phyloP scores from a whole-genome alignment of 2,329 filamentous ascomycete species.

The Phyllosticta paracitricarpa region DNA sequence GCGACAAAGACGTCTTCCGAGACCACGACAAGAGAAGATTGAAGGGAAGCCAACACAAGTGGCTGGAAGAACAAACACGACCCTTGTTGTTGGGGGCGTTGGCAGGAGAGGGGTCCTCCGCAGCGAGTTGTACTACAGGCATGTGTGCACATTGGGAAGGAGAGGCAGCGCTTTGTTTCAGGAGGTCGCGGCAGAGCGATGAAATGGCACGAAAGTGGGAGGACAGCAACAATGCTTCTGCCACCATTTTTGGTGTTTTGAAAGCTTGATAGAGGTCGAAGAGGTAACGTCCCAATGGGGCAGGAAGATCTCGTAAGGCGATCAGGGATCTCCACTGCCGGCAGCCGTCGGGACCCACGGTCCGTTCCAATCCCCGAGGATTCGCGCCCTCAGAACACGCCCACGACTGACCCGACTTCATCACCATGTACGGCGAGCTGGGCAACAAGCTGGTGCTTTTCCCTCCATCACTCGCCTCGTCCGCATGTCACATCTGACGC shows the following conservation, averaged over 20 bases:
- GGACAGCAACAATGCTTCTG: neutral
- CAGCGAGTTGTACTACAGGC: neutral
- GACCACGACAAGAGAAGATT: neutral
- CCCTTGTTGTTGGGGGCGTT: neutral
- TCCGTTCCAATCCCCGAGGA: neutral
- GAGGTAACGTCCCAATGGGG: neutral
- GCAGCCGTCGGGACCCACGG: neutral
- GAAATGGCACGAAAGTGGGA: neutral
- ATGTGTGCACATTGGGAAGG: neutral
- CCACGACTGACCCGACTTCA: neutral
- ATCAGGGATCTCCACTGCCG: neutral
- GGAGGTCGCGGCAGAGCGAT: neutral
- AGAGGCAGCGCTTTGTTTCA: neutral
- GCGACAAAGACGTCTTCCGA: neutral
- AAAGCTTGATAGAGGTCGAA: neutral
- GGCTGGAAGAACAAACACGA: neutral
- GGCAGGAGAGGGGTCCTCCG: neutral
- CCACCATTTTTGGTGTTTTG: neutral
- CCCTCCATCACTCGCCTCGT: neutral
- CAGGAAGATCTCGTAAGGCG: neutral
- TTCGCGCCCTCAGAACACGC: neutral
- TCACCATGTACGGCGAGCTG: conserved; percentile 72
- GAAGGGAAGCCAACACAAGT: neutral
- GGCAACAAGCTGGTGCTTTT: conserved; percentile 67
- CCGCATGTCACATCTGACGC: neutral